Conservation (phyloP, 2,329 filamentous ascomycete genomes). For the Fragosphaeria purpurea region DNA sequence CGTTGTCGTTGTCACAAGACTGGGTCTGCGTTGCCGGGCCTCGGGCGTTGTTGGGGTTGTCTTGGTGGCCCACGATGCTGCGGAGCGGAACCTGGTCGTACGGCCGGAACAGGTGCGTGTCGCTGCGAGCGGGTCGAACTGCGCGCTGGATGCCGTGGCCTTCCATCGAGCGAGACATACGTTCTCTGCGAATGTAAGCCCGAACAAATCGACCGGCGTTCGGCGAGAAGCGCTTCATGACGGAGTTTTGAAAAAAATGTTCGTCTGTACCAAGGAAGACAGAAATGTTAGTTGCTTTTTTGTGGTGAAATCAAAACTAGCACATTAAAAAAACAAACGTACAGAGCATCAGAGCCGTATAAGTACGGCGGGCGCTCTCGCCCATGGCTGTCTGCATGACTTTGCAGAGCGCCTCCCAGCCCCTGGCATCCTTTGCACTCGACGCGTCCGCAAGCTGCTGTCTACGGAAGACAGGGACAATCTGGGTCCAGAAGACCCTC, state of each 20-base stretch:
- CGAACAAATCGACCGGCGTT: slow-evolving; percentile 10
- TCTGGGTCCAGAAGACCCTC: slow-evolving; percentile 33
- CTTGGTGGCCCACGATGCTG: too few relatives aligned
- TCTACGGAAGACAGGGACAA: slow-evolving; percentile 20
- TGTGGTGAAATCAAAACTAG: neutral
- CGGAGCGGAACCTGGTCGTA: too few relatives aligned
- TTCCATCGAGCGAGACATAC: neutral
- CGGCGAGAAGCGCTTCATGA: slow-evolving; percentile 16
- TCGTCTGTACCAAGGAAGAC: slow-evolving; percentile 17
- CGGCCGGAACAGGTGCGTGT: too few relatives aligned
- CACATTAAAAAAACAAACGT: slow-evolving; percentile 8
- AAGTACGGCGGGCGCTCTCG: slow-evolving; percentile 14
- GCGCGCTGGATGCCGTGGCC: too few relatives aligned
- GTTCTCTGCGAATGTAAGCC: slow-evolving; percentile 9
- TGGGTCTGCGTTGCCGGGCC: too few relatives aligned
- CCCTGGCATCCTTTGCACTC: slow-evolving; percentile 5
- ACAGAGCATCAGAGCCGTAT: slow-evolving; percentile 21
- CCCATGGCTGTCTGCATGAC: slow-evolving; percentile 16
- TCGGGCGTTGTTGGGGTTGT: too few relatives aligned
- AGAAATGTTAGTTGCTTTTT: too few relatives aligned
- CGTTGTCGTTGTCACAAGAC: too few relatives aligned
- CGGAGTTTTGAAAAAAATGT: slow-evolving; percentile 23
- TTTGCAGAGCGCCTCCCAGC: slow-evolving; percentile 14
- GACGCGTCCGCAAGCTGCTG: slow-evolving; percentile 11
- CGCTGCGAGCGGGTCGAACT: too few relatives aligned